Evolutionary conservation across 345 rosid genomes (phyloP).

Genomic region (Trapa incisa): DNA sequence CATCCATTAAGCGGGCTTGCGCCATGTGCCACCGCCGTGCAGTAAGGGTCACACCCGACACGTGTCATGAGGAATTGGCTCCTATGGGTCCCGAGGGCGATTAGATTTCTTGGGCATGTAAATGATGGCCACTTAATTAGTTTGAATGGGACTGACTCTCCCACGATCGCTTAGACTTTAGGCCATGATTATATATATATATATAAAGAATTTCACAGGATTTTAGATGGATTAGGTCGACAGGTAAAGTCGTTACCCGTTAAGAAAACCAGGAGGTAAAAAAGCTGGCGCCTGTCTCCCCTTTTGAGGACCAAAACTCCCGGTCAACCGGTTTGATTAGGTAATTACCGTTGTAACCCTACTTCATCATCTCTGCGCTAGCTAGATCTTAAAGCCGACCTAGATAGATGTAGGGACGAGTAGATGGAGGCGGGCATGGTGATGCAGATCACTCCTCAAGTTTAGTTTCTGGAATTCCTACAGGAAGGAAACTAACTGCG

Average conservation of each 20-base stretch:
- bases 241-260: constrained; percentile 61
- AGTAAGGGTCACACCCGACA: neutral
- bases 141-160: too few species aligned
- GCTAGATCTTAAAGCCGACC: neutral
- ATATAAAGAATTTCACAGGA: neutral
- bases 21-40: neutral
- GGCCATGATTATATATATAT: neutral
- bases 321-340: neutral
- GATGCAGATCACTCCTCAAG: too few species aligned
- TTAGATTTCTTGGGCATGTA: neutral
- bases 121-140: neutral
- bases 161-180: too few species aligned
- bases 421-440: neutral
- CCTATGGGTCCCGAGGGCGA: neutral
- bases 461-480: neutral
- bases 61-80: neutral
- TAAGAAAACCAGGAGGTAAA: constrained; percentile 23
- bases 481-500: too few species aligned
- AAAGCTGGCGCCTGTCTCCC: constrained; percentile 26
- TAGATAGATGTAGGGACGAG: too few species aligned
- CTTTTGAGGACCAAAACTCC: constrained; percentile 34
- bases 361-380: neutral
- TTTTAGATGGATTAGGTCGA: constrained; percentile 33
- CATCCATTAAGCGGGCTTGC: neutral
- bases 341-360: constrained; percentile 21